These are phyloP conservation scores for Angophora floribunda DNA, from an alignment of 345 rosid species.

Conservation along the genomic window DNA sequence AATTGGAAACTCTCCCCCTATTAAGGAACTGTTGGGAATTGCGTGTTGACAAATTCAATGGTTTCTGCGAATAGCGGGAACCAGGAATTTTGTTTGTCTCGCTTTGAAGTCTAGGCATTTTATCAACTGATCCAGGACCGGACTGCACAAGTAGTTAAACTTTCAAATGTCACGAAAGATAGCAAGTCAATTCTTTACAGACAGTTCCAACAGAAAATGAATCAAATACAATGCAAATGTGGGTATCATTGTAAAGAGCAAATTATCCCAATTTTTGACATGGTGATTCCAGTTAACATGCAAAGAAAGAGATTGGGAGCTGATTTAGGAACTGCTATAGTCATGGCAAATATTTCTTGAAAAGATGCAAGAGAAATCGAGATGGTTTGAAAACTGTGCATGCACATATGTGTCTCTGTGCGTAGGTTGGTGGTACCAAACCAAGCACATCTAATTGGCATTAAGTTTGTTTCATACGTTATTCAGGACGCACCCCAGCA, in stretches of 20 bases:
- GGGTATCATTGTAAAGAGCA: not conserved
- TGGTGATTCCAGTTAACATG: not conserved
- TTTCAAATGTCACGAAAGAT: not conserved
- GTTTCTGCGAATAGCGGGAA: slow-evolving; percentile 30
- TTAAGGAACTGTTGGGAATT: slow-evolving; percentile 23
- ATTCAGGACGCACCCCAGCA: not conserved
- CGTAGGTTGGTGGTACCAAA: not conserved
- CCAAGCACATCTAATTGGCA: not conserved
- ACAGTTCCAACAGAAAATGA: not conserved
- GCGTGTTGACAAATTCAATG: slow-evolving; percentile 29
- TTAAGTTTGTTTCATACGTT: not conserved
- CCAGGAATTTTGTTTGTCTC: slow-evolving; percentile 17
- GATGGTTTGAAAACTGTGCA: not conserved
- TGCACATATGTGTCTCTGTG: not conserved
- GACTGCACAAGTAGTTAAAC: slow-evolving; percentile 23
- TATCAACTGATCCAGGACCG: slow-evolving; percentile 20
- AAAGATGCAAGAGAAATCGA: not conserved
- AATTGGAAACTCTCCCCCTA: slow-evolving; percentile 38
- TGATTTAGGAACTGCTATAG: not conserved
- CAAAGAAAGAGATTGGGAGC: not conserved
- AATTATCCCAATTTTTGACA: not conserved
- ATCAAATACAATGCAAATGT: not conserved
- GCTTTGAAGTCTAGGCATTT: slow-evolving; percentile 11
- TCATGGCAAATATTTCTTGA: not conserved
- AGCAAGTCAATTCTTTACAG: not conserved